Evolutionary conservation across 164 flowering plant genomes (phyloP).

Genomic region (Magnolia sinica): DNA sequence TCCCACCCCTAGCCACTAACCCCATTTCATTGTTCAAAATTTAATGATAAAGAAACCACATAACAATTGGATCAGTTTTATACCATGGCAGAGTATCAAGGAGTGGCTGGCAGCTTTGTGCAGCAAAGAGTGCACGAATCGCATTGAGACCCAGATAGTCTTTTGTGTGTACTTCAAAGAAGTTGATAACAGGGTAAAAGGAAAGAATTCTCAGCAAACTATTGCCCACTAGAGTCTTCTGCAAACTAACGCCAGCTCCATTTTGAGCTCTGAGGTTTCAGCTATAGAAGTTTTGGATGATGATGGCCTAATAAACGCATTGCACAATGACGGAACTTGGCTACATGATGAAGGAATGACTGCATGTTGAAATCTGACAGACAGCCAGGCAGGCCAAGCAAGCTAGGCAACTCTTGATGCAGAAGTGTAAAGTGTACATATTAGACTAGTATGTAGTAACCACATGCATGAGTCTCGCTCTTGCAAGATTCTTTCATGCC

Average conservation of each 20-base stretch:
- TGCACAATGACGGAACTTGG: neutral
- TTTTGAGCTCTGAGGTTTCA: neutral
- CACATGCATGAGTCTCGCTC: neutral
- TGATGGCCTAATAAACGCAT: neutral
- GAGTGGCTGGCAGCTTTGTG: neutral
- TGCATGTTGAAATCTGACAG: neutral
- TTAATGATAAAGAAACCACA: neutral
- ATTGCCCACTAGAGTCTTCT: too few species aligned
- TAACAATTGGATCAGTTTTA: neutral
- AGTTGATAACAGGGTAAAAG: neutral
- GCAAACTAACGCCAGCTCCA: neutral
- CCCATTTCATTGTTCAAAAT: too few species aligned
- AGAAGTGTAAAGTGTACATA: neutral
- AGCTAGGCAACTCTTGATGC: neutral
- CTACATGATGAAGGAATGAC: neutral
- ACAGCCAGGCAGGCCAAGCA: neutral
- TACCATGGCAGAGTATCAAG: neutral
- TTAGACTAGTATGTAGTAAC: neutral
- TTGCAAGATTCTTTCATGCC: neutral
- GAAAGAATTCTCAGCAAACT: neutral
- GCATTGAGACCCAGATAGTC: neutral
- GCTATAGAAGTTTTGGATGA: constrained; percentile 1
- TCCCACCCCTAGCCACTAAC: too few species aligned
- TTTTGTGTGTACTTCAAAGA: neutral
- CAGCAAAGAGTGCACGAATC: neutral